These are phyloP conservation scores for Scorias spongiosa DNA, from an alignment of 2,329 filamentous ascomycete genomes.

Conservation along the genomic window DNA sequence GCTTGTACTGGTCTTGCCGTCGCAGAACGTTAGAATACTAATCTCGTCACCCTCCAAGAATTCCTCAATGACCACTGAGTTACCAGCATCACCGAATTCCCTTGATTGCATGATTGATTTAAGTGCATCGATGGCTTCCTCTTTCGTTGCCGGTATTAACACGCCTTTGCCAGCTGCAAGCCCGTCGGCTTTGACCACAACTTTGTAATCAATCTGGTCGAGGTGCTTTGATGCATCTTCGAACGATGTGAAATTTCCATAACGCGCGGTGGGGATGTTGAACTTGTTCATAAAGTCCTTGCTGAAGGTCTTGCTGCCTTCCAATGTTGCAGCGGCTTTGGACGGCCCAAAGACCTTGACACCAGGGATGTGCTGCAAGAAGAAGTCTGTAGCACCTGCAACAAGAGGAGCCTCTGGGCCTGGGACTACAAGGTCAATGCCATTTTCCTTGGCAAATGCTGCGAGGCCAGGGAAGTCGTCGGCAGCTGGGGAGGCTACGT, in stretches of 20 bases:
- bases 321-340: constrained; percentile 71
- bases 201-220: constrained; percentile 51
- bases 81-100: constrained; percentile 73
- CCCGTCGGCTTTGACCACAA: constrained; percentile 89
- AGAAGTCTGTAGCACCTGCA: constrained; percentile 74
- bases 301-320: constrained; percentile 92
- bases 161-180: constrained; percentile 93
- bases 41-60: constrained; percentile 83
- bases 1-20: constrained; percentile 70
- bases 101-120: constrained; percentile 81
- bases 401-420: constrained; percentile 92
- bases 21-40: constrained; percentile 79
- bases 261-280: constrained; percentile 77
- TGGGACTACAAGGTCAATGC: constrained; percentile 70
- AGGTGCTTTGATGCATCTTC: constrained; percentile 44
- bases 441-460: constrained; percentile 54
- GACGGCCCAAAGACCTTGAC: constrained; percentile 79
- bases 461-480: constrained; percentile 69
- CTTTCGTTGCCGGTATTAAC: constrained; percentile 66
- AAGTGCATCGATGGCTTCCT: constrained; percentile 68
- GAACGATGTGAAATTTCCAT: constrained; percentile 57
- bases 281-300: constrained; percentile 96
- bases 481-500: constrained; percentile 52
- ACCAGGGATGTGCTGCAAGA: constrained; percentile 34
- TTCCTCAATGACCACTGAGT: constrained; percentile 92